Evolutionary conservation across 2,329 filamentous ascomycete species (phyloP).

Genomic region (Colletotrichum brevisporum): DNA sequence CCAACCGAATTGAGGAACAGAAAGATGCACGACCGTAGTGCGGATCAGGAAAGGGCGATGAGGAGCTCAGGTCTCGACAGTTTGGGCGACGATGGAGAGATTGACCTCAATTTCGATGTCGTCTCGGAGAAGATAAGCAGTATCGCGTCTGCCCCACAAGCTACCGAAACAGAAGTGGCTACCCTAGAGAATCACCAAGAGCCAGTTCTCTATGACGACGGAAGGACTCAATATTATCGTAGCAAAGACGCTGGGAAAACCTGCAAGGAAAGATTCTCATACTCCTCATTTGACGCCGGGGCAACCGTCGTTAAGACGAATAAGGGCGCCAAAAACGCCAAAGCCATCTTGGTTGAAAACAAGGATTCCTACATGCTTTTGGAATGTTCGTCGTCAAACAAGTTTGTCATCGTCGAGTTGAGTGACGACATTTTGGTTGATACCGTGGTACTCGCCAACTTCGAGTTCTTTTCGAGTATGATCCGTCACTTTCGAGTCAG

Average conservation of each 20-base stretch:
- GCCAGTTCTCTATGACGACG: conserved; percentile 62
- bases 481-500: conserved; percentile 91
- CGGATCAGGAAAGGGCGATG: conserved; percentile 68
- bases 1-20: conserved; percentile 70
- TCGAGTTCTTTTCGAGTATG: conserved; percentile 99
- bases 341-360: conserved; percentile 92
- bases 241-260: conserved; percentile 97
- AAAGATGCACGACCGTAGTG: conserved; percentile 65
- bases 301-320: conserved; percentile 95
- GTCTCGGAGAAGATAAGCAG: conserved; percentile 58
- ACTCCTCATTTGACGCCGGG: conserved; percentile 96
- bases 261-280: conserved; percentile 97
- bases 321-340: conserved; percentile 86
- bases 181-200: conserved; percentile 49
- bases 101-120: conserved; percentile 71
- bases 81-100: conserved; percentile 90
- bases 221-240: conserved; percentile 70
- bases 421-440: conserved; percentile 91
- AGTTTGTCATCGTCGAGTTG: conserved; percentile 94
- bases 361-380: conserved; percentile 99
- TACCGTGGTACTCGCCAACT: conserved; percentile 97
- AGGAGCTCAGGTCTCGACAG: conserved; percentile 77
- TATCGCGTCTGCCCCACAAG: conserved; percentile 35
- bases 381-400: conserved; percentile 87
- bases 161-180: conserved; percentile 29